phyloP scores from a whole-genome alignment of 306 rosid species.

The Vigna mungo region DNA sequence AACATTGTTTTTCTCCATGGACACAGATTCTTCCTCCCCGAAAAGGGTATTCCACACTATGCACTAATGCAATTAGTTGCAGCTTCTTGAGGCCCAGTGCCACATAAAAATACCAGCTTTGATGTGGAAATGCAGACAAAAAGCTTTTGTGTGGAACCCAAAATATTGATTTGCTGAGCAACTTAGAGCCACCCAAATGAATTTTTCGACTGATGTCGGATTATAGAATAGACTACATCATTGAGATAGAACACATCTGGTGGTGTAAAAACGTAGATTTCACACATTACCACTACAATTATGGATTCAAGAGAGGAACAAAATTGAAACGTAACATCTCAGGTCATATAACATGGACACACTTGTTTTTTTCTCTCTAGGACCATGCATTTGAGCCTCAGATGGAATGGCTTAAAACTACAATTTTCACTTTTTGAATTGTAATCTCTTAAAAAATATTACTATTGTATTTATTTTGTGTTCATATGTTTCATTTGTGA shows the following conservation, averaged over 20 bases:
- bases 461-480: no score
- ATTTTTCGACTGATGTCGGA: conserved; percentile 3
- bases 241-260: not conserved
- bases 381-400: no score
- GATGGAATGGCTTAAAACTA: no score
- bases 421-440: no score
- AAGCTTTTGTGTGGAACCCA: conserved; percentile 51
- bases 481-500: no score
- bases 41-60: not conserved
- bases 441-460: no score
- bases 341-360: not conserved
- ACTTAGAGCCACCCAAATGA: conserved; percentile 45
- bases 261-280: not conserved
- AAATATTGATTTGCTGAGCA: not conserved
- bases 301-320: not conserved
- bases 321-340: not conserved
- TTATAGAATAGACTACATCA: not conserved
- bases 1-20: conserved; percentile 60
- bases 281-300: not conserved
- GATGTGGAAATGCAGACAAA: conserved; percentile 25
- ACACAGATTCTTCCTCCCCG: not conserved
- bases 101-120: conserved; percentile 21
- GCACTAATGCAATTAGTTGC: not conserved
- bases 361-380: not conserved
- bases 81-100: not conserved